Evolutionary conservation across 2,329 filamentous ascomycete genomes (phyloP).

Genomic region (Arthroderma uncinatum): DNA sequence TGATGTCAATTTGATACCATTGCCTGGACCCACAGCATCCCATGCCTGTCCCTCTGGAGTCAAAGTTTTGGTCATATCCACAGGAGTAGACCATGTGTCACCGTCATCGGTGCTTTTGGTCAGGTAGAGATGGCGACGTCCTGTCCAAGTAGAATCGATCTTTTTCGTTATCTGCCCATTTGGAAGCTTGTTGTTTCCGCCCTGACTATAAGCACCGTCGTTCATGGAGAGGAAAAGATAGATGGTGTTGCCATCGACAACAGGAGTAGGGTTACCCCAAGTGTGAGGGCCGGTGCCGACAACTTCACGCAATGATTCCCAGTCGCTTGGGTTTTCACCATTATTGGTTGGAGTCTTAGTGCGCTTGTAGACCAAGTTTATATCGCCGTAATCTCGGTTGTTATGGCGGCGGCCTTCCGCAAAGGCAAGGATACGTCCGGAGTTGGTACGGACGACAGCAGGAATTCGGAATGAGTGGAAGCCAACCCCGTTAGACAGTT

Average conservation of each 20-base stretch:
- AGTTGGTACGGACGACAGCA: conserved; percentile 18
- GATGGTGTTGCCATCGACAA: conserved; percentile 23
- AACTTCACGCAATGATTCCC: conserved; percentile 20
- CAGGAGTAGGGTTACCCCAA: conserved; percentile 25
- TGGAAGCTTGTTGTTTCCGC: conserved; percentile 17
- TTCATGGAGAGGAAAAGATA: conserved; percentile 26
- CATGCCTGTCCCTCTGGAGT: conserved; percentile 15
- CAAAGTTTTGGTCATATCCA: conserved; percentile 17
- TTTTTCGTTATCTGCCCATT: conserved; percentile 16
- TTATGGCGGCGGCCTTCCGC: conserved; percentile 21
- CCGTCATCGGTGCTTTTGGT: conserved; percentile 20
- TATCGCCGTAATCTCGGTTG: conserved; percentile 22
- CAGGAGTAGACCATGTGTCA: conserved; percentile 18
- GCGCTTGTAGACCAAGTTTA: conserved; percentile 24
- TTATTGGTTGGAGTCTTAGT: conserved; percentile 18
- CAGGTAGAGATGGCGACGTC: conserved; percentile 19
- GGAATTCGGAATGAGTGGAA: conserved; percentile 24
- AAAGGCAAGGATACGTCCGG: conserved; percentile 21
- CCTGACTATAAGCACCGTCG: conserved; percentile 20
- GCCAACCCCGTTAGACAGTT: conserved; percentile 19
- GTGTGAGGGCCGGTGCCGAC: conserved; percentile 18
- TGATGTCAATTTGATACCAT: conserved; percentile 15
- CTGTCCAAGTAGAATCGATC: conserved; percentile 17
- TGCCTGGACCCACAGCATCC: conserved; percentile 20
- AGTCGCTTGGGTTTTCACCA: conserved; percentile 17